Percentiles rank a stretch among this genome's conserved stretches.
Evolutionary conservation across 2,329 filamentous ascomycete genomes (phyloP).

Genomic region (Microcyclosporella mali): DNA sequence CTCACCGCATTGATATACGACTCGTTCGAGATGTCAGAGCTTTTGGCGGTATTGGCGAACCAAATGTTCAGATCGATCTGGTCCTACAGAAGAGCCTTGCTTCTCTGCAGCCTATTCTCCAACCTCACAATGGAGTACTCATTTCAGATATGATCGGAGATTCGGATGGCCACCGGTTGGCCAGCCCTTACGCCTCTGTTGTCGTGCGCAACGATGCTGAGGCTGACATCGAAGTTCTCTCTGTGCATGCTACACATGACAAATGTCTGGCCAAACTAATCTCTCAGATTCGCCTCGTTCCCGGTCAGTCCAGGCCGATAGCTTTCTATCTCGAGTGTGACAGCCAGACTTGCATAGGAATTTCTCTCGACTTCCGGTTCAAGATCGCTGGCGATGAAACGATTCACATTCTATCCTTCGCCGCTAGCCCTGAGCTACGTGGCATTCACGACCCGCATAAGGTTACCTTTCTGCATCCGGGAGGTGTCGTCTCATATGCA

Average conservation of each 20-base stretch:
- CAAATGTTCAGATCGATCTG: conserved; percentile 40
- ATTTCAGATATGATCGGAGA: conserved; percentile 46
- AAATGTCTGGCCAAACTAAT: conserved; percentile 16
- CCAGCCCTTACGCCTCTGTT: conserved; percentile 45
- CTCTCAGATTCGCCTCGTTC: conserved; percentile 19
- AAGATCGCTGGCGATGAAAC: conserved; percentile 6
- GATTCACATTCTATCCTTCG: conserved; percentile 7
- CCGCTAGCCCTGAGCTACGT: conserved; percentile 2
- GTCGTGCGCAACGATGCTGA: conserved; percentile 41
- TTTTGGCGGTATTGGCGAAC: conserved; percentile 47
- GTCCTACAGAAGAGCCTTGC: conserved; percentile 27
- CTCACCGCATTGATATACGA: conserved; percentile 48
- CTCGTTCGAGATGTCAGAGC: conserved; percentile 52
- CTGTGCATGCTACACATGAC: conserved; percentile 13
- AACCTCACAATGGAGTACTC: conserved; percentile 29
- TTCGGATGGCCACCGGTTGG: conserved; percentile 36
- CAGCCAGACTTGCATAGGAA: conserved; percentile 4
- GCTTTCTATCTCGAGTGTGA: conserved; percentile 33
- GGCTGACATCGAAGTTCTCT: conserved; percentile 15
- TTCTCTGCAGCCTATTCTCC: conserved; percentile 23
- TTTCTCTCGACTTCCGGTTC: conserved; percentile 16
- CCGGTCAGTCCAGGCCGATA: conserved; percentile 40
- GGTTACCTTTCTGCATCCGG: conserved; percentile 50
- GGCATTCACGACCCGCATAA: conserved; percentile 43
- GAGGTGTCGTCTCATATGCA: conserved; percentile 51